Conservation (phyloP, 192 early-diverging fungal species). For the Thamnidium elegans region DNA sequence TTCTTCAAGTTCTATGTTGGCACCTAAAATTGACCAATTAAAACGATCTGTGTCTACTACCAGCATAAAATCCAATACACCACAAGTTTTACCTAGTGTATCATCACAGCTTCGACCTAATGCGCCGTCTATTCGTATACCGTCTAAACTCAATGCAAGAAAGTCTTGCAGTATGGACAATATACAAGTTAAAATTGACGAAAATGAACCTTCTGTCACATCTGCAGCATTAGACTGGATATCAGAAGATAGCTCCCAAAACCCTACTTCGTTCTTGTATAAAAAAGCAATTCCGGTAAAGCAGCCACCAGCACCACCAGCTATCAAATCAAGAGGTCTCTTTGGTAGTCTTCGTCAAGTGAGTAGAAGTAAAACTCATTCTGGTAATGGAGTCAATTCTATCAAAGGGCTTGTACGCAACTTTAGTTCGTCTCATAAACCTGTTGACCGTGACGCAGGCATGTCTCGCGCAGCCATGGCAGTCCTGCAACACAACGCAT, state of each 20-base stretch:
- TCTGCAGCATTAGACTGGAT: conserved; percentile 14
- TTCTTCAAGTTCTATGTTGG: background rate
- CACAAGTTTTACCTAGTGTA: too few species aligned
- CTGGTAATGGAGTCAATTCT: background rate
- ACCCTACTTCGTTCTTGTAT: background rate
- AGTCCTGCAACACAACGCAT: conserved; percentile 17
- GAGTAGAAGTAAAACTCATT: conserved; percentile 6
- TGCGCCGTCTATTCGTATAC: too few species aligned
- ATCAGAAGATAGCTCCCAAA: background rate
- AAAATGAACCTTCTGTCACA: conserved; percentile 1
- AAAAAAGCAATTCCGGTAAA: background rate
- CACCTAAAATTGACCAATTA: background rate
- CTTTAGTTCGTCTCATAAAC: background rate
- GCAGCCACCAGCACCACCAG: background rate
- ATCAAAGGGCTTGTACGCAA: conserved; percentile 17
- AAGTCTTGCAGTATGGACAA: conserved; percentile 9
- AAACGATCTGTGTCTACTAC: conserved; percentile 5
- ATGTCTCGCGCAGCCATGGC: conserved; percentile 26
- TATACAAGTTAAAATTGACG: background rate
- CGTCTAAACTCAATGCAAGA: background rate
- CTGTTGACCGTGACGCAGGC: background rate
- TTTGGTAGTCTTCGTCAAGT: conserved; percentile 21
- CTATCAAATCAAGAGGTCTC: conserved; percentile 5
- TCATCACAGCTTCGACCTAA: too few species aligned
- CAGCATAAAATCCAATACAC: conserved; percentile 4